A percentile compares a stretch with the other conserved stretches of the same genome.
Evolutionary conservation across 2,329 filamentous ascomycete genomes (phyloP).

Genomic region (Trichoderma sp.): DNA sequence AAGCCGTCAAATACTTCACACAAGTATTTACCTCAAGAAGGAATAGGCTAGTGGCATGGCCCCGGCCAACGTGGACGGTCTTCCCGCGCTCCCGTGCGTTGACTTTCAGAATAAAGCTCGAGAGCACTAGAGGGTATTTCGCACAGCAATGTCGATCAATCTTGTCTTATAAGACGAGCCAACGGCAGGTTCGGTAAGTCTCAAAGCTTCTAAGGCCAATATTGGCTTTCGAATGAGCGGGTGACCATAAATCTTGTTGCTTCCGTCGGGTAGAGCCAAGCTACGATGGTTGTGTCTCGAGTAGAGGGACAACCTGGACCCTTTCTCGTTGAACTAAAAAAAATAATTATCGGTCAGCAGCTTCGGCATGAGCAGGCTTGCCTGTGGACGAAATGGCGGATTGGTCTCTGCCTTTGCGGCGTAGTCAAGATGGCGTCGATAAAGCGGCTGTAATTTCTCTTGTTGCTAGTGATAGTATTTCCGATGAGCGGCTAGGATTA

Average conservation of each 20-base stretch:
- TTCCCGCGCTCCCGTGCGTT: slow-evolving; percentile 21
- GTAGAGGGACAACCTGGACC: slow-evolving; percentile 7
- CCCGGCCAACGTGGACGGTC: slow-evolving; percentile 18
- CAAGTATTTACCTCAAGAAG: slow-evolving; percentile 5
- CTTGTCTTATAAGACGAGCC: background rate
- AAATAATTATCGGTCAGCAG: background rate
- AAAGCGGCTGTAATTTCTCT: background rate
- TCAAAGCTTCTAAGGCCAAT: background rate
- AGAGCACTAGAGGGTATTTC: background rate
- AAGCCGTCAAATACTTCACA: background rate
- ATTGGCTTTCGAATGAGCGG: background rate
- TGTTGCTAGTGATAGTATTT: background rate
- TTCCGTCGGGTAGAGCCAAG: background rate
- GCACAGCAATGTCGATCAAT: background rate
- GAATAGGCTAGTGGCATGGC: background rate
- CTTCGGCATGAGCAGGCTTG: background rate
- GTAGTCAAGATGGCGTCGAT: slow-evolving; percentile 1
- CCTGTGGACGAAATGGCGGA: background rate
- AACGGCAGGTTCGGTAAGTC: background rate
- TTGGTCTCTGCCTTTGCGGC: background rate
- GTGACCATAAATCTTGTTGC: background rate
- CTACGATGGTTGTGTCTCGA: slow-evolving; percentile 22
- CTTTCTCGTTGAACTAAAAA: background rate
- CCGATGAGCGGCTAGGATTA: slow-evolving; percentile 11
- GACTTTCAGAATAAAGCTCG: slow-evolving; percentile 1